phyloP scores from a whole-genome alignment of 2,329 filamentous ascomycete species.

The Fusarium sulawesiense region DNA sequence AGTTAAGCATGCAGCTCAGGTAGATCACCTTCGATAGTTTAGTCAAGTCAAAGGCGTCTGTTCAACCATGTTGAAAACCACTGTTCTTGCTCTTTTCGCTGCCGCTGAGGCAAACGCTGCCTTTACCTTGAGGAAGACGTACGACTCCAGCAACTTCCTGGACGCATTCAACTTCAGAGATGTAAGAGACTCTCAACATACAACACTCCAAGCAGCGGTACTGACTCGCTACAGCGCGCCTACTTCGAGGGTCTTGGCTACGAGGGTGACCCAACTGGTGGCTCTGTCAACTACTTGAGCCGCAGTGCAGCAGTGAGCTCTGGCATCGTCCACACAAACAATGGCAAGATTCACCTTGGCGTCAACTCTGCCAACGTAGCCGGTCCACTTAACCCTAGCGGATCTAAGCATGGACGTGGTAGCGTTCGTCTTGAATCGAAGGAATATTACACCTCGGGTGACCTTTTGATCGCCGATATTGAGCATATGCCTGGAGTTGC shows the following conservation, averaged over 20 bases:
- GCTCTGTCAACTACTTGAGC: slow-evolving; percentile 23
- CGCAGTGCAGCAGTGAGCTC: slow-evolving; percentile 7
- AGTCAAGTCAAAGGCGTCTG: neutral
- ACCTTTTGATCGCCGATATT: slow-evolving; percentile 20
- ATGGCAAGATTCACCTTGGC: slow-evolving; percentile 15
- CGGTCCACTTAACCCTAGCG: neutral
- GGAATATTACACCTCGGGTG: slow-evolving; percentile 14
- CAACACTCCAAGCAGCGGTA: accelerated
- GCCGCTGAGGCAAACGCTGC: neutral
- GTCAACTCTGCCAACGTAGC: slow-evolving; percentile 9
- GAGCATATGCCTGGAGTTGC: slow-evolving; percentile 23
- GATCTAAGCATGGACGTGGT: slow-evolving; percentile 6
- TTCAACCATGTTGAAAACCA: neutral
- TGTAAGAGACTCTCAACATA: neutral
- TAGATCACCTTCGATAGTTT: no score
- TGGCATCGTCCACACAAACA: slow-evolving; percentile 10
- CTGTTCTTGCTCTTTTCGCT: slow-evolving; percentile 1
- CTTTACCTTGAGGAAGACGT: slow-evolving; percentile 14
- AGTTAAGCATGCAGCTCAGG: neutral
- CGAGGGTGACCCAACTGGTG: slow-evolving; percentile 13
- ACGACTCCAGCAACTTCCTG: slow-evolving; percentile 20
- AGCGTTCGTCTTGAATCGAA: slow-evolving; percentile 23
- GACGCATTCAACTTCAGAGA: slow-evolving; percentile 23
- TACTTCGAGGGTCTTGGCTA: slow-evolving; percentile 12
- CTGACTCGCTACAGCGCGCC: neutral